Conservation (phyloP, 306 rosid genomes). For the Dryas alaskensis region DNA sequence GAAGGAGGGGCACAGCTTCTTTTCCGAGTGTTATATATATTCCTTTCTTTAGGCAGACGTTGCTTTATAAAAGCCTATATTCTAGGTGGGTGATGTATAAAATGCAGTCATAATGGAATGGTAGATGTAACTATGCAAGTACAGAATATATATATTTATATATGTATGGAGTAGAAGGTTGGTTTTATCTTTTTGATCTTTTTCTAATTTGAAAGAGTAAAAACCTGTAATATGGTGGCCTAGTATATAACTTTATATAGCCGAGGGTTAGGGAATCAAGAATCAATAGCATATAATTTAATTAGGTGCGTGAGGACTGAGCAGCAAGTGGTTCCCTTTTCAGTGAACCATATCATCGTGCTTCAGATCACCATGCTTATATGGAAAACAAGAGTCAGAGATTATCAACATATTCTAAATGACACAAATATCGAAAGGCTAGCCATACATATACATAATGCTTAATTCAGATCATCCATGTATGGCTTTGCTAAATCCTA, state of each 20-base stretch:
- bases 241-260: neutral
- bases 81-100: neutral
- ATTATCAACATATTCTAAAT: neutral
- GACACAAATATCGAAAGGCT: slow-evolving; percentile 15
- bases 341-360: neutral
- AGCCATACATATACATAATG: too few relatives aligned
- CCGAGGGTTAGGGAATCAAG: slow-evolving; percentile 3
- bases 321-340: slow-evolving; percentile 4
- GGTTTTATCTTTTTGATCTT: neutral
- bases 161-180: neutral
- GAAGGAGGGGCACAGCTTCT: neutral
- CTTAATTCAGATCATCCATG: neutral
- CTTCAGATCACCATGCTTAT: neutral
- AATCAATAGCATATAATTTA: slow-evolving; percentile 4
- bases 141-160: too few relatives aligned
- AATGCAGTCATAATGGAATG: neutral
- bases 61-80: slow-evolving; percentile 15
- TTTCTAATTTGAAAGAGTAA: neutral
- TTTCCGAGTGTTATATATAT: neutral
- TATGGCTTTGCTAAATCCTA: slow-evolving; percentile 8
- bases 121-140: neutral
- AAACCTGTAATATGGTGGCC: neutral
- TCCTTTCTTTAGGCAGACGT: slow-evolving; percentile 17
- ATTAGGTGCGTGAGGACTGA: neutral
- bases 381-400: slow-evolving; percentile 6